Evolutionary conservation across 2,329 filamentous ascomycete genomes (phyloP).

Genomic region (Dactylonectria estremocensis): DNA sequence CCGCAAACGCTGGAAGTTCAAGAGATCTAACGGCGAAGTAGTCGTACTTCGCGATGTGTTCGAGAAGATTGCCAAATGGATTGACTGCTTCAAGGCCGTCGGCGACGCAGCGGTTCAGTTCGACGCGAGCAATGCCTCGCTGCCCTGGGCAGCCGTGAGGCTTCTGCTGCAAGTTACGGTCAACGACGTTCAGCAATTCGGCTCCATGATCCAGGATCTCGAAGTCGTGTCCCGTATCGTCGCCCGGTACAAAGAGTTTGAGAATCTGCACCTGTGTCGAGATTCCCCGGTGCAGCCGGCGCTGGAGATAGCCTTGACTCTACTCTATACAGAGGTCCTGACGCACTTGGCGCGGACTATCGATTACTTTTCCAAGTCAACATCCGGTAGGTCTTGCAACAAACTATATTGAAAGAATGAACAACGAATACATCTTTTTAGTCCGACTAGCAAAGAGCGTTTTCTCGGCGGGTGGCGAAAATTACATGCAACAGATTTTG

Average conservation of each 20-base stretch:
- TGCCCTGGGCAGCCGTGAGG: background rate
- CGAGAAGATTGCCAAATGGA: background rate
- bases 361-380: slow-evolving; percentile 8
- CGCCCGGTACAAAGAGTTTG: background rate
- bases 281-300: background rate
- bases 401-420: background rate
- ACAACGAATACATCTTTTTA: background rate
- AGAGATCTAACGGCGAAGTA: background rate
- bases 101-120: background rate
- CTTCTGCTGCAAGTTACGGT: too few relatives aligned
- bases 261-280: background rate
- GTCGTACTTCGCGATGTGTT: background rate
- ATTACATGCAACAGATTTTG: background rate
- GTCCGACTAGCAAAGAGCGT: background rate
- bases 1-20: background rate
- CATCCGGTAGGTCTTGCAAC: background rate
- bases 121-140: background rate
- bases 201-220: too few relatives aligned
- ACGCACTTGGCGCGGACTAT: background rate
- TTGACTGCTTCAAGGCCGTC: background rate
- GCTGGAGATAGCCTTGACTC: background rate
- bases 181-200: too few relatives aligned
- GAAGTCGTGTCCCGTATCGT: background rate
- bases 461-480: background rate
- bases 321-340: background rate